These are phyloP conservation scores for Crithidia fasciculata DNA, from an alignment of 208 protist species.

Conservation along the genomic window DNA sequence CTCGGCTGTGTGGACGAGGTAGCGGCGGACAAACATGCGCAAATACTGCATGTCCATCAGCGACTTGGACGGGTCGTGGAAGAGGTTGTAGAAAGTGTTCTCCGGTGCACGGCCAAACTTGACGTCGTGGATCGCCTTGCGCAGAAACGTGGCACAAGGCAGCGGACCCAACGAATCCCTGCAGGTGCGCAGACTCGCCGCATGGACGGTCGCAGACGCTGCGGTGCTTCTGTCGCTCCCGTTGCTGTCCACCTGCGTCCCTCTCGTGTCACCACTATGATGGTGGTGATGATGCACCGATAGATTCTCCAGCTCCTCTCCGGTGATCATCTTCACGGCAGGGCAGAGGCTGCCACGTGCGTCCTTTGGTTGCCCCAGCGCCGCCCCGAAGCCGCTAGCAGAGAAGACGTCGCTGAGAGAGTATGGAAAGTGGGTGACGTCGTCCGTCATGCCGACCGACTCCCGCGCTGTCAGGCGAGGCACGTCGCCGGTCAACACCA, in stretches of 20 bases:
- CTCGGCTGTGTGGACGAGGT: conserved; percentile 75
- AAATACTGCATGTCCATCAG: conserved; percentile 79
- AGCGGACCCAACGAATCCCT: conserved; percentile 49
- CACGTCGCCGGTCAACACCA: not conserved
- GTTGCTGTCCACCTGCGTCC: too few species aligned
- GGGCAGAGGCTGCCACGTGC: not conserved
- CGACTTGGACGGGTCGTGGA: conserved; percentile 42
- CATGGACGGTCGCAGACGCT: too few species aligned
- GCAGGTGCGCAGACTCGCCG: not conserved
- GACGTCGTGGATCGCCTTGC: conserved; percentile 64
- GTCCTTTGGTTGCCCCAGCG: not conserved
- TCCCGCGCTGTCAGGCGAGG: not conserved
- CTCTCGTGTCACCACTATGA: too few species aligned
- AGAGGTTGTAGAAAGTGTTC: conserved; percentile 61
- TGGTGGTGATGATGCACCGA: not conserved
- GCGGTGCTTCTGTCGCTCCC: too few species aligned
- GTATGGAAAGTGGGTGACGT: not conserved
- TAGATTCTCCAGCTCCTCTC: not conserved
- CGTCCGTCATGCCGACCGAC: not conserved
- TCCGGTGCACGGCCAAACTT: conserved; percentile 55
- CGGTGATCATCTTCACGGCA: not conserved
- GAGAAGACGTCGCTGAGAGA: conserved; percentile 1
- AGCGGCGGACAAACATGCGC: conserved; percentile 80
- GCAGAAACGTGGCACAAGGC: conserved; percentile 72
- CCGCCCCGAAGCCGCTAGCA: not conserved